These are phyloP conservation scores for Batrachochytrium dendrobatidis DNA, from an alignment of 371 early-diverging fungal genomes.

Conservation along the genomic window DNA sequence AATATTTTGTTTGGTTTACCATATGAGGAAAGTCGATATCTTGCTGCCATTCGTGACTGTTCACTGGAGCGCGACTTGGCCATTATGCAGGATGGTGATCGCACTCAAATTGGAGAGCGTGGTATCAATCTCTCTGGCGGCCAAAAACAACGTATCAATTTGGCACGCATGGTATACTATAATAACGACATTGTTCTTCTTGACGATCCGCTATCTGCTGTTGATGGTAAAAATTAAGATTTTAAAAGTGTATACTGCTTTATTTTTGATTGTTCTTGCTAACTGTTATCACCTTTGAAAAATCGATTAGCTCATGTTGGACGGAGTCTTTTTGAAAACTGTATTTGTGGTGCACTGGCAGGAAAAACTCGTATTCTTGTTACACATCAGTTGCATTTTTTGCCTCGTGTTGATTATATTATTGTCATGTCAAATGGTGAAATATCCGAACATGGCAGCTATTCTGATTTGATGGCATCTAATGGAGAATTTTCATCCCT, in stretches of 20 bases:
- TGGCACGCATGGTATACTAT: conserved; percentile 33
- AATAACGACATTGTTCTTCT: conserved; percentile 58
- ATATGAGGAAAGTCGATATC: conserved; percentile 28
- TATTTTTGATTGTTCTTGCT: conserved; percentile 1
- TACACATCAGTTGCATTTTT: conserved; percentile 52
- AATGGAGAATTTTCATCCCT: conserved; percentile 41
- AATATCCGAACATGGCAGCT: conserved; percentile 51
- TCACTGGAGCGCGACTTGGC: conserved; percentile 37
- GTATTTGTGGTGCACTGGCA: conserved; percentile 29
- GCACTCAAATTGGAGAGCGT: conserved; percentile 37
- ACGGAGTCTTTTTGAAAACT: conserved; percentile 38
- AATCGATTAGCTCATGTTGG: conserved; percentile 33
- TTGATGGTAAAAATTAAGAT: conserved; percentile 42
- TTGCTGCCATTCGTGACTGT: conserved; percentile 28
- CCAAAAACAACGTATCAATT: conserved; percentile 36
- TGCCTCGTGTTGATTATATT: conserved; percentile 54
- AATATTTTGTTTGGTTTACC: conserved; percentile 37
- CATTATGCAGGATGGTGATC: conserved; percentile 35
- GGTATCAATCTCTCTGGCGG: conserved; percentile 40
- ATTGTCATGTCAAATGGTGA: conserved; percentile 49
- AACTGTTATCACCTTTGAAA: no score
- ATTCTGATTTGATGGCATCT: conserved; percentile 42
- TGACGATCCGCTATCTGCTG: conserved; percentile 76
- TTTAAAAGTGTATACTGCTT: conserved; percentile 9
- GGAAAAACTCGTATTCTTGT: conserved; percentile 43